Conservation (phyloP, 495 filamentous ascomycete species). For the Daldinia vernicosa region DNA sequence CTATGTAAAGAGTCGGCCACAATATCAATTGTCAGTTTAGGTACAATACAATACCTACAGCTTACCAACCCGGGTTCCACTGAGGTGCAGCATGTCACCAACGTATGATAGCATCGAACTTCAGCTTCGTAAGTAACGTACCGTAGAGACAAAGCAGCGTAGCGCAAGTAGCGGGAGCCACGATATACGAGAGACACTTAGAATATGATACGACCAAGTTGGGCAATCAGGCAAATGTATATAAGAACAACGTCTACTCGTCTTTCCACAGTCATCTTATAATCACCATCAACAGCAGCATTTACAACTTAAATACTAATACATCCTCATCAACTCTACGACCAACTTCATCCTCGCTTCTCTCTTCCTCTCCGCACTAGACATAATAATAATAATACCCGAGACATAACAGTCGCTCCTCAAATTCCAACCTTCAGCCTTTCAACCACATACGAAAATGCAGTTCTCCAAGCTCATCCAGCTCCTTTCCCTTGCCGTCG, state of each 20-base stretch:
- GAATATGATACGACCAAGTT: not conserved
- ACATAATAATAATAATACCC: slow-evolving; percentile 1
- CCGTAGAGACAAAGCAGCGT: slow-evolving; percentile 15
- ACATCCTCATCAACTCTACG: slow-evolving; percentile 3
- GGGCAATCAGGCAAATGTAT: slow-evolving; percentile 25
- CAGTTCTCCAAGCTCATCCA: slow-evolving; percentile 56
- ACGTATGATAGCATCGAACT: slow-evolving; percentile 34
- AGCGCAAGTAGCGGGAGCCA: not conserved
- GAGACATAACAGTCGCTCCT: not conserved
- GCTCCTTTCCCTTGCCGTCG: slow-evolving; percentile 35
- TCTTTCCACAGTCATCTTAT: slow-evolving; percentile 20
- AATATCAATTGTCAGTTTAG: slow-evolving; percentile 17
- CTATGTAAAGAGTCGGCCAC: not conserved
- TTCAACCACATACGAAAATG: slow-evolving; percentile 51
- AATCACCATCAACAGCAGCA: slow-evolving; percentile 24
- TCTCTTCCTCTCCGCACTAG: not conserved
- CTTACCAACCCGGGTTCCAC: slow-evolving; percentile 21
- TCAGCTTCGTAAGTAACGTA: slow-evolving; percentile 36
- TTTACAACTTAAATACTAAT: slow-evolving; percentile 25
- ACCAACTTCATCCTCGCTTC: slow-evolving; percentile 21
- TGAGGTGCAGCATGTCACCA: slow-evolving; percentile 31
- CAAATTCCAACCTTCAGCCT: slow-evolving; percentile 8
- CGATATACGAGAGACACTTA: slow-evolving; percentile 7
- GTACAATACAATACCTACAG: no score
- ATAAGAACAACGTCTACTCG: slow-evolving; percentile 28